A percentile compares a stretch with the other conserved stretches of the same genome.
phyloP scores from a whole-genome alignment of 2,329 filamentous ascomycete species.

The Incumbomyces delicatus region DNA sequence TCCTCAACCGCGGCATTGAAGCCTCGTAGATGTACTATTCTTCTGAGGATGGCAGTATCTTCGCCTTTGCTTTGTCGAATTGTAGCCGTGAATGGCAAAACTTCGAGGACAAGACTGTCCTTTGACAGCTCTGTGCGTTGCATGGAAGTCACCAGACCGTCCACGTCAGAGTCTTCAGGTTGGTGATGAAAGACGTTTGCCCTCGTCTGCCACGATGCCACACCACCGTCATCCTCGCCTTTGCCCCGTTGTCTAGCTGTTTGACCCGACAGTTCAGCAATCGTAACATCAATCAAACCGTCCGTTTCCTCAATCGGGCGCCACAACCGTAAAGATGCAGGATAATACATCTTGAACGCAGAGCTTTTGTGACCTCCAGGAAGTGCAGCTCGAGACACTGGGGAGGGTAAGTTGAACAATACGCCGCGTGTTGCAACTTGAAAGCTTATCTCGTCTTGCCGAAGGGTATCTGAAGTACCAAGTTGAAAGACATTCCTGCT shows the following conservation, averaged over 20 bases:
- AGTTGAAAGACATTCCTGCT: slow-evolving; percentile 39
- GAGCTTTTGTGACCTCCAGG: slow-evolving; percentile 39
- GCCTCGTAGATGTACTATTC: slow-evolving; percentile 57
- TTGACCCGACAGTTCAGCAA: slow-evolving; percentile 26
- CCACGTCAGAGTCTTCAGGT: slow-evolving; percentile 8
- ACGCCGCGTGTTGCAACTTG: slow-evolving; percentile 82
- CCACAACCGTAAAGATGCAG: slow-evolving; percentile 75
- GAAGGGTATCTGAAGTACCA: slow-evolving; percentile 60
- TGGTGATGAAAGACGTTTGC: slow-evolving; percentile 6
- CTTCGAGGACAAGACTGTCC: slow-evolving; percentile 69
- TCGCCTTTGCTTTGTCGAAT: slow-evolving; percentile 39
- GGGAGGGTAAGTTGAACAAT: slow-evolving; percentile 72
- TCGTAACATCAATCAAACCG: slow-evolving; percentile 60
- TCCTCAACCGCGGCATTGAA: slow-evolving; percentile 41
- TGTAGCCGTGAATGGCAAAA: slow-evolving; percentile 72
- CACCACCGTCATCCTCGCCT: slow-evolving; percentile 23
- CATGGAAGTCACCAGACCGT: slow-evolving; percentile 25
- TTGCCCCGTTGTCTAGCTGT: slow-evolving; percentile 34
- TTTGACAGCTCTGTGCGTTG: slow-evolving; percentile 55
- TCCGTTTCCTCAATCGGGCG: slow-evolving; percentile 72
- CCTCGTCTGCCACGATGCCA: slow-evolving; percentile 28
- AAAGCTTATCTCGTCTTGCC: slow-evolving; percentile 90
- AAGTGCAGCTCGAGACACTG: slow-evolving; percentile 57
- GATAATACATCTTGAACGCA: slow-evolving; percentile 85
- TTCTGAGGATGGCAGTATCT: slow-evolving; percentile 51